Percentiles rank a stretch among this genome's conserved stretches.
Evolutionary conservation across 2,329 filamentous ascomycete genomes (phyloP).

Genomic region (Pestalotiopsis sp.): DNA sequence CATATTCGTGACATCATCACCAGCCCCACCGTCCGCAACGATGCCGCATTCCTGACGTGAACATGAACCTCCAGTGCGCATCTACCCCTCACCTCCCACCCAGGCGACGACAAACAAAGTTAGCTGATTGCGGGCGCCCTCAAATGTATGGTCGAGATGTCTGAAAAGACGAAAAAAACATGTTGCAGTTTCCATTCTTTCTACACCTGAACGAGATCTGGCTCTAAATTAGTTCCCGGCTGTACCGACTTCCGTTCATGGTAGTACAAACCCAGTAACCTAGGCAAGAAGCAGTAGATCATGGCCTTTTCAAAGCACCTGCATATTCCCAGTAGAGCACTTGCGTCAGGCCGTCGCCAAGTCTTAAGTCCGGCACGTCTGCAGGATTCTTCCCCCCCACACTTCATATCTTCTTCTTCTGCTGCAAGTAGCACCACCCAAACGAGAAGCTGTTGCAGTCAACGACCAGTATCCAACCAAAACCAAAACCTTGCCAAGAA

Average conservation of each 20-base stretch:
- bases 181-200: neutral
- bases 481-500: constrained; percentile 1
- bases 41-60: constrained; percentile 10
- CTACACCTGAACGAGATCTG: neutral
- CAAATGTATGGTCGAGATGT: neutral
- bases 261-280: neutral
- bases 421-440: neutral
- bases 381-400: neutral
- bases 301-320: constrained; percentile 14
- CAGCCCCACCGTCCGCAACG: neutral
- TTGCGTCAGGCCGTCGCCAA: constrained; percentile 8
- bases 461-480: neutral
- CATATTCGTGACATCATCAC: constrained; percentile 12
- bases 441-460: neutral
- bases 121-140: neutral
- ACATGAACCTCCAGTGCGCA: neutral
- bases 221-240: neutral
- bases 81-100: constrained; percentile 12
- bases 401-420: neutral
- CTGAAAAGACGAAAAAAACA: neutral
- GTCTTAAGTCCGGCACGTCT: constrained; percentile 3
- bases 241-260: neutral
- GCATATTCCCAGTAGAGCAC: constrained; percentile 5
- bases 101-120: neutral
- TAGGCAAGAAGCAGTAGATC: neutral